Conservation (phyloP, 2,329 filamentous ascomycete genomes). For the Metarhizium robertsii region DNA sequence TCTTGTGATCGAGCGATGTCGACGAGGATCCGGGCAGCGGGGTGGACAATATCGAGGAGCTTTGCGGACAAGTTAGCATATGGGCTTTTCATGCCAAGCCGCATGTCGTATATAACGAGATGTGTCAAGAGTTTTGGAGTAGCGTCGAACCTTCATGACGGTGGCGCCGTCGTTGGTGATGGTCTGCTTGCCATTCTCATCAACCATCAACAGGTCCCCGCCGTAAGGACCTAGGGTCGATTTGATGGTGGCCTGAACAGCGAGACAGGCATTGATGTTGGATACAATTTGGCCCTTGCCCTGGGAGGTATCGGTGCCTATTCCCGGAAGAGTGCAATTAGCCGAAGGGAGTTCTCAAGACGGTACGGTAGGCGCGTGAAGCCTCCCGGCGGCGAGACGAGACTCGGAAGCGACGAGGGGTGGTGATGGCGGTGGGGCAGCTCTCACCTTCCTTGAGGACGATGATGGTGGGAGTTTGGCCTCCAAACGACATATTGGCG, state of each 20-base stretch:
- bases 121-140: not conserved
- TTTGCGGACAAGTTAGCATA: slow-evolving; percentile 23
- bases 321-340: not conserved
- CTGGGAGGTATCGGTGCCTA: slow-evolving; percentile 95
- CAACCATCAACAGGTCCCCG: slow-evolving; percentile 90
- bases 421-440: slow-evolving; percentile 26
- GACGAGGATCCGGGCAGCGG: slow-evolving; percentile 91
- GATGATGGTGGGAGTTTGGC: slow-evolving; percentile 95
- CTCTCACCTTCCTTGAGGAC: slow-evolving; percentile 87
- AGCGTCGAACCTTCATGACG: slow-evolving; percentile 76
- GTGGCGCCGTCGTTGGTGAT: slow-evolving; percentile 99
- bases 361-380: not conserved
- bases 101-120: not conserved
- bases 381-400: slow-evolving; percentile 7
- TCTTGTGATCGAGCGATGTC: slow-evolving; percentile 99
- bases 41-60: slow-evolving; percentile 97
- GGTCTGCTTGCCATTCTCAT: slow-evolving; percentile 89
- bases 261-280: slow-evolving; percentile 97
- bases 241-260: slow-evolving; percentile 92
- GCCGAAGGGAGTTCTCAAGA: slow-evolving; percentile 1
- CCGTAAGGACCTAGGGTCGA: slow-evolving; percentile 93
- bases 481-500: slow-evolving; percentile 80
- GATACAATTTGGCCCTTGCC: slow-evolving; percentile 94
- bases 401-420: too few species aligned
- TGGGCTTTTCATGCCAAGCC: not conserved